A percentile compares a stretch with the other conserved stretches of the same genome.
These are phyloP conservation scores for Fusarium robinianum DNA, from an alignment of 2,329 filamentous ascomycete genomes.

Conservation along the genomic window DNA sequence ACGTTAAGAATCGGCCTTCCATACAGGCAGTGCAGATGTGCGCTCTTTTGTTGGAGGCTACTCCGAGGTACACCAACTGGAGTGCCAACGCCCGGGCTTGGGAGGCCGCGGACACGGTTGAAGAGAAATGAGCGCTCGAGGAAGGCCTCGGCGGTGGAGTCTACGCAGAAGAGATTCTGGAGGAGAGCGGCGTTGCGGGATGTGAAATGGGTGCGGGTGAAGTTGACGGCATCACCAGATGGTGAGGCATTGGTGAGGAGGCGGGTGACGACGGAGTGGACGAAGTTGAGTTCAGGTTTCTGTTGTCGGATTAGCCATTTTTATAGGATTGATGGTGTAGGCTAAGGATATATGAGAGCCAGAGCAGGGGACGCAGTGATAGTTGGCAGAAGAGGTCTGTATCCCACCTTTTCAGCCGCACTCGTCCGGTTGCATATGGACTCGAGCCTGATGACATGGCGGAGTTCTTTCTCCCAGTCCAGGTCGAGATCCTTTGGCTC, in stretches of 20 bases:
- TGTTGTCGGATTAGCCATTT: constrained; percentile 22
- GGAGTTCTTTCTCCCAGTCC: constrained; percentile 51
- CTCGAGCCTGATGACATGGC: constrained; percentile 50
- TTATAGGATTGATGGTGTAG: not conserved
- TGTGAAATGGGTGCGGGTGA: constrained; percentile 43
- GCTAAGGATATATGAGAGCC: not conserved
- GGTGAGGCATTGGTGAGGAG: constrained; percentile 52
- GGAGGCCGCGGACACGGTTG: constrained; percentile 55
- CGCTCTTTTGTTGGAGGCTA: constrained; percentile 63
- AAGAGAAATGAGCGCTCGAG: constrained; percentile 68
- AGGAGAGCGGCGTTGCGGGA: constrained; percentile 56
- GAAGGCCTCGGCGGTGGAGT: constrained; percentile 61
- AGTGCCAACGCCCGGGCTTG: constrained; percentile 23
- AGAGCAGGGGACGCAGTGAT: too few species aligned
- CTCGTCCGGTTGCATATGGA: constrained; percentile 45
- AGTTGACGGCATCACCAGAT: constrained; percentile 37
- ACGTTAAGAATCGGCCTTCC: constrained; percentile 60
- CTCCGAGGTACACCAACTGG: constrained; percentile 10
- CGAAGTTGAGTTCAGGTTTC: constrained; percentile 53
- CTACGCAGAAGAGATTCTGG: constrained; percentile 48
- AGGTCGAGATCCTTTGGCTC: constrained; percentile 41
- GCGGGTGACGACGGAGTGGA: constrained; percentile 50
- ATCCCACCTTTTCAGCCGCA: constrained; percentile 48
- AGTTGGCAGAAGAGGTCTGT: too few species aligned
- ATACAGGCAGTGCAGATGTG: constrained; percentile 71